Conservation (phyloP, 306 rosid species). For the Quercus dentata region DNA sequence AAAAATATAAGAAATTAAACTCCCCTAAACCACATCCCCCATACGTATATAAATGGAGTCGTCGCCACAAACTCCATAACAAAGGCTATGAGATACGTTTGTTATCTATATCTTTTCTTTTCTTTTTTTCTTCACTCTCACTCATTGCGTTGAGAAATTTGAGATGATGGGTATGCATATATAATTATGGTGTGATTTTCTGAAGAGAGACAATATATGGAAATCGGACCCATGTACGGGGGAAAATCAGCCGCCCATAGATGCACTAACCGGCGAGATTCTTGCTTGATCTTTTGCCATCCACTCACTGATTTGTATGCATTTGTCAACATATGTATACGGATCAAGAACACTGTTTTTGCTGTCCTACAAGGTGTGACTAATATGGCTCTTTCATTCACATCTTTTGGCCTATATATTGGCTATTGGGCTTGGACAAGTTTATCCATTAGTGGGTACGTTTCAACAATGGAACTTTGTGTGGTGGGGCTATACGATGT, state of each 20-base stretch:
- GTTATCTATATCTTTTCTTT: not conserved
- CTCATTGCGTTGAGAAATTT: no score
- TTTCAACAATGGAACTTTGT: no score
- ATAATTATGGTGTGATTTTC: not conserved
- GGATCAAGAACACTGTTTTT: no score
- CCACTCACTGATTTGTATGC: not conserved
- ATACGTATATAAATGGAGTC: no score
- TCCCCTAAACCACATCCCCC: not conserved
- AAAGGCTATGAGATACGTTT: not conserved
- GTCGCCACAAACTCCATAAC: no score
- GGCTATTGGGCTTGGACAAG: no score
- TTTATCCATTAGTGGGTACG: no score
- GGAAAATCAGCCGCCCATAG: slow-evolving; percentile 17
- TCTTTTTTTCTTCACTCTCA: not conserved
- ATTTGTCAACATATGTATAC: no score
- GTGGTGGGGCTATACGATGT: no score
- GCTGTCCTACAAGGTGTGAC: no score
- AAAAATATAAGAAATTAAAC: not conserved
- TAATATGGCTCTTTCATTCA: no score
- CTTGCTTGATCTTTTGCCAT: not conserved
- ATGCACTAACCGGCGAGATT: not conserved
- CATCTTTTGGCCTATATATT: no score
- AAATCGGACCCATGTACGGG: not conserved
- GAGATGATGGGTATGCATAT: not conserved
- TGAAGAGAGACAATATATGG: not conserved